These are phyloP conservation scores for Melastoma malabathricum DNA, from an alignment of 345 rosid species.

Conservation along the genomic window DNA sequence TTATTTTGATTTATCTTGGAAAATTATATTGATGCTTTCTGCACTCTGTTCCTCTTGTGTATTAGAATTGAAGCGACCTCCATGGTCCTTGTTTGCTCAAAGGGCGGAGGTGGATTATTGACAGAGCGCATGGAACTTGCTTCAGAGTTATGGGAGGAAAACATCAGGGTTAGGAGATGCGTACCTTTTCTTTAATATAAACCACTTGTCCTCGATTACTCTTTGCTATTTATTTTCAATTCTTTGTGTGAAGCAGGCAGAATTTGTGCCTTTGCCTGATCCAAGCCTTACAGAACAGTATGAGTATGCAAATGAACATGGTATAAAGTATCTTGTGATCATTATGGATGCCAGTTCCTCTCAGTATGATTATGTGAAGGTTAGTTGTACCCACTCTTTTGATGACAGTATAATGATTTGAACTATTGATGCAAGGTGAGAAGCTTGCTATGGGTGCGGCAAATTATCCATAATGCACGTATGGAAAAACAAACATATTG, in stretches of 20 bases:
- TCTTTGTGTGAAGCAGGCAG: conserved; percentile 40
- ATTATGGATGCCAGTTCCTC: conserved; percentile 63
- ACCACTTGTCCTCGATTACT: conserved; percentile 10
- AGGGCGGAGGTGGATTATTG: conserved; percentile 94
- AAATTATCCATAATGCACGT: background rate
- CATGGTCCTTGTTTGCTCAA: conserved; percentile 80
- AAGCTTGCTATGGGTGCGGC: background rate
- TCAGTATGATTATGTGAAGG: conserved; percentile 69
- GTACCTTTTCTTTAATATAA: background rate
- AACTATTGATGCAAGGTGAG: background rate
- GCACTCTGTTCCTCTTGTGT: conserved; percentile 7
- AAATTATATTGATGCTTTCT: background rate
- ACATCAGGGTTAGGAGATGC: conserved; percentile 55
- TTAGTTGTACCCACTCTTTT: conserved; percentile 10
- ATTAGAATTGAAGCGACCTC: conserved; percentile 50
- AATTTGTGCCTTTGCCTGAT: conserved; percentile 73
- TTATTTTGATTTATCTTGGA: background rate
- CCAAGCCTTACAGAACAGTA: conserved; percentile 96
- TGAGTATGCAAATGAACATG: conserved; percentile 89
- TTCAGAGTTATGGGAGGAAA: conserved; percentile 75
- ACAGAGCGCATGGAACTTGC: conserved; percentile 85
- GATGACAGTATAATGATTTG: background rate
- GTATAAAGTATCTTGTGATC: conserved; percentile 75
- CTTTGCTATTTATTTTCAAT: conserved; percentile 1
- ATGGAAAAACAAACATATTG: background rate